Base-by-base conservation (phyloP, 1,284 basidiomycete genomes). In the Earliella scabrosa region DNA sequence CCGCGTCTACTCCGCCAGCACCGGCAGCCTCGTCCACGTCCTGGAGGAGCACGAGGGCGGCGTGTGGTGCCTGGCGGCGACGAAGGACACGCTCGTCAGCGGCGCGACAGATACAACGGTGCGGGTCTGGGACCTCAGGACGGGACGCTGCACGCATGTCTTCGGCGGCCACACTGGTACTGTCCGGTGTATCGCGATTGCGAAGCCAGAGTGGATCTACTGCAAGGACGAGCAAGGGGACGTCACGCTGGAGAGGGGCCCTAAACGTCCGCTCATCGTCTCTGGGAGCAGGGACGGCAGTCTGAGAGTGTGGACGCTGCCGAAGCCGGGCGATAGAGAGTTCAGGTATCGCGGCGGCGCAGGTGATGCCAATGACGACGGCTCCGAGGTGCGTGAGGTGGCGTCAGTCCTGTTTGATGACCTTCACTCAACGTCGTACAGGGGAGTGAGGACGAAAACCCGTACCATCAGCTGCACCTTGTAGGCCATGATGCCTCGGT, bases 41-140 rank as follows among this genome's bases (percentile, higher is more conserved):
- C 80, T 98, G 20, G 82, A 90, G 54, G 95, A 95, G 2, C 95
- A 98, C 68, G 92, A 95, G 67, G 95, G 95, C 39, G 95, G 95
- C 32, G 94, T 98, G 2, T 98, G 95, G 95, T 95, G 95, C 8
- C 78, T 98, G 20, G 90, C 90, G 2, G 87, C 89, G 2, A 88
- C 82, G 56, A 87, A 91, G 69, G 90, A 97, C 68, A 90, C 87
- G 1, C 84, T 98, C 11, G 95, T 98, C 58, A 94, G 90, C 58
- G 95, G 95, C n/a, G 93, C 92, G 31, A 98, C 96, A 4, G 95
- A 98, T 75, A 86, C 95, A 29, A 97, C 93, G 1, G 92, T 98
- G 35, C 85, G 95, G 40, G 90, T 97, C 45, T 98, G 96, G 95
- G 88, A 97, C 71, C 78, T 97, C 50, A 76, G 82, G 31, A 87